These are phyloP conservation scores for Metarhizium brunneum DNA, from an alignment of 2,329 filamentous ascomycete genomes.

Conservation along the genomic window DNA sequence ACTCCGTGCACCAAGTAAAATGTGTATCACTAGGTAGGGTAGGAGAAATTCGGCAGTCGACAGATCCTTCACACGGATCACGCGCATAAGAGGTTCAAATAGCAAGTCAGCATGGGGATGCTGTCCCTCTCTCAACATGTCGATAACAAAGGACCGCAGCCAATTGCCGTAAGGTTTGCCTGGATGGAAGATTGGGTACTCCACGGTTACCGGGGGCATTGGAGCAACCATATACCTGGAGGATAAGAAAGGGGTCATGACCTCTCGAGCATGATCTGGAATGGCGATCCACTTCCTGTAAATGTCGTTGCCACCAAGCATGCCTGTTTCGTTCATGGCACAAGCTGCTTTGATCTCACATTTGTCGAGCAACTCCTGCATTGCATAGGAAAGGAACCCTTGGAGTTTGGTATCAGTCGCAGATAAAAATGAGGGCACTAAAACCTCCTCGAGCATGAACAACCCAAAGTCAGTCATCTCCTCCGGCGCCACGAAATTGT, in stretches of 20 bases:
- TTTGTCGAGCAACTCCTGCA: slow-evolving; percentile 80
- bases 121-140: slow-evolving; percentile 71
- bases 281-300: slow-evolving; percentile 70
- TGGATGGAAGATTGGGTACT: slow-evolving; percentile 71
- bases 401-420: slow-evolving; percentile 81
- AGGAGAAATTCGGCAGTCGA: slow-evolving; percentile 81
- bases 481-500: slow-evolving; percentile 70
- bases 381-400: slow-evolving; percentile 85
- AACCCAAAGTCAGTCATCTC: slow-evolving; percentile 83
- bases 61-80: slow-evolving; percentile 78
- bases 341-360: slow-evolving; percentile 60
- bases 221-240: slow-evolving; percentile 72
- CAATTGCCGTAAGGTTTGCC: slow-evolving; percentile 67
- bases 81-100: slow-evolving; percentile 71
- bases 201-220: slow-evolving; percentile 43
- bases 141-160: slow-evolving; percentile 71
- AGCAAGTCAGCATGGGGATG: slow-evolving; percentile 65
- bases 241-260: slow-evolving; percentile 77
- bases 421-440: slow-evolving; percentile 87
- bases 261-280: slow-evolving; percentile 68
- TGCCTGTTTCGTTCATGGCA: slow-evolving; percentile 28
- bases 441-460: slow-evolving; percentile 74
- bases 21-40: slow-evolving; percentile 77
- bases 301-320: slow-evolving; percentile 44
- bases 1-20: slow-evolving; percentile 60